Conservation (phyloP, 1,284 basidiomycete species). For the Coniferiporia weirii region DNA sequence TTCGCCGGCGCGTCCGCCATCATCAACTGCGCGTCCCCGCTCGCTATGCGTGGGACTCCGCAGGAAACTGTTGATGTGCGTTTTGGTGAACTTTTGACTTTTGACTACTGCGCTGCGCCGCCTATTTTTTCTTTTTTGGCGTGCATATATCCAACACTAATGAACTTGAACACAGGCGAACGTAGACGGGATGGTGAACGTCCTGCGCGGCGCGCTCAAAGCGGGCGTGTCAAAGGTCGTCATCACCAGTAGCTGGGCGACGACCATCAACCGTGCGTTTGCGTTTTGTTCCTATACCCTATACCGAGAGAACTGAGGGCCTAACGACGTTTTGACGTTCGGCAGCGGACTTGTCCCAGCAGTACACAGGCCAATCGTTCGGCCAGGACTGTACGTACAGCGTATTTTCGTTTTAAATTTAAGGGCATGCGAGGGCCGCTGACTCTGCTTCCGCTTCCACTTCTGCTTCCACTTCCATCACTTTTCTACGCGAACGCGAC, state of each 20-base stretch:
- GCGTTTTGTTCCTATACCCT: too few relatives aligned
- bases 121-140: neutral
- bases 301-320: too few relatives aligned
- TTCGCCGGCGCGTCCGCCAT: constrained; percentile 17
- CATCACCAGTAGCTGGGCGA: constrained; percentile 2
- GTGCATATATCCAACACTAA: neutral
- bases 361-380: neutral
- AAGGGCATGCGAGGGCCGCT: too few relatives aligned
- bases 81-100: too few relatives aligned
- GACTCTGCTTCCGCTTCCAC: too few relatives aligned
- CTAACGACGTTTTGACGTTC: too few relatives aligned
- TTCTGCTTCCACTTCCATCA: neutral
- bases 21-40: constrained; percentile 29
- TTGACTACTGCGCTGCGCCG: too few relatives aligned
- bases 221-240: neutral
- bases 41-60: constrained; percentile 27
- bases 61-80: constrained; percentile 27
- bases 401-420: neutral
- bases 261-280: neutral
- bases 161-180: too few relatives aligned
- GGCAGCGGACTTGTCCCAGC: neutral
- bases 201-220: neutral
- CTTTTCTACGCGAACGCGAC: too few relatives aligned
- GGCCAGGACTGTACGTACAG: neutral
- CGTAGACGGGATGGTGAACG: neutral